These are phyloP conservation scores for Sclerotinia sclerotiorum DNA, from an alignment of 2,329 filamentous ascomycete species.

Conservation along the genomic window DNA sequence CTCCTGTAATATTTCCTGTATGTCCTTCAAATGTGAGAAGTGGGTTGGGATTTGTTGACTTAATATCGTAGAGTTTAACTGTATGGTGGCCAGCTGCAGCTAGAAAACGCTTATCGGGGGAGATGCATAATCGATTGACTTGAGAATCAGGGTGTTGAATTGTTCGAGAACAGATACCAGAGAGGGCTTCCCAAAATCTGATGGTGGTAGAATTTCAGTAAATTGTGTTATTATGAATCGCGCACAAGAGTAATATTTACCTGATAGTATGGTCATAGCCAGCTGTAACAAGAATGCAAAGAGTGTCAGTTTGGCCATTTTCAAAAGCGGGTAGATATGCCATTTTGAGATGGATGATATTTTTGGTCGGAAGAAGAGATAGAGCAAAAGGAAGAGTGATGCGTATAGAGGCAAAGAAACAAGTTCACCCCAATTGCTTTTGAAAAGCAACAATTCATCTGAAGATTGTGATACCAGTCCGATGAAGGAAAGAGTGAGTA, in stretches of 20 bases:
- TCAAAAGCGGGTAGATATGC: not conserved
- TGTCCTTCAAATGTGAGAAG: slow-evolving; percentile 94
- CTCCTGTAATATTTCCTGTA: slow-evolving; percentile 91
- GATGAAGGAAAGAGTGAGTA: not conserved
- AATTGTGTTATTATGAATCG: slow-evolving; percentile 12
- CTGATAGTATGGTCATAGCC: slow-evolving; percentile 76
- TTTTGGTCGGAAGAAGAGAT: not conserved
- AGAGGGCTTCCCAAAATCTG: slow-evolving; percentile 98
- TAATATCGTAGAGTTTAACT: slow-evolving; percentile 98
- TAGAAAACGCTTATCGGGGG: slow-evolving; percentile 92
- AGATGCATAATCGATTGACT: slow-evolving; percentile 97
- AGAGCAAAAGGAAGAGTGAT: not conserved
- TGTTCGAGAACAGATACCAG: slow-evolving; percentile 94
- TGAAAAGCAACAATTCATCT: not conserved
- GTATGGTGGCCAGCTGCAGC: slow-evolving; percentile 74
- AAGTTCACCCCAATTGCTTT: not conserved
- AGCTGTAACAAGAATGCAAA: slow-evolving; percentile 46
- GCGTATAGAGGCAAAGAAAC: too few species aligned
- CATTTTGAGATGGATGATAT: slow-evolving; percentile 1
- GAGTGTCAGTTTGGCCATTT: slow-evolving; percentile 31
- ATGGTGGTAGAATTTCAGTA: slow-evolving; percentile 20
- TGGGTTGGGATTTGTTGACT: slow-evolving; percentile 93
- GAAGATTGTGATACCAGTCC: not conserved
- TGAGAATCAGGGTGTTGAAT: slow-evolving; percentile 98
- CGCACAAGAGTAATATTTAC: slow-evolving; percentile 44